A percentile compares a stretch with the other conserved stretches of the same genome.
These are phyloP conservation scores for Globisporangium cylindrosporum DNA, from an alignment of 352 stramenopile species.

Conservation along the genomic window DNA sequence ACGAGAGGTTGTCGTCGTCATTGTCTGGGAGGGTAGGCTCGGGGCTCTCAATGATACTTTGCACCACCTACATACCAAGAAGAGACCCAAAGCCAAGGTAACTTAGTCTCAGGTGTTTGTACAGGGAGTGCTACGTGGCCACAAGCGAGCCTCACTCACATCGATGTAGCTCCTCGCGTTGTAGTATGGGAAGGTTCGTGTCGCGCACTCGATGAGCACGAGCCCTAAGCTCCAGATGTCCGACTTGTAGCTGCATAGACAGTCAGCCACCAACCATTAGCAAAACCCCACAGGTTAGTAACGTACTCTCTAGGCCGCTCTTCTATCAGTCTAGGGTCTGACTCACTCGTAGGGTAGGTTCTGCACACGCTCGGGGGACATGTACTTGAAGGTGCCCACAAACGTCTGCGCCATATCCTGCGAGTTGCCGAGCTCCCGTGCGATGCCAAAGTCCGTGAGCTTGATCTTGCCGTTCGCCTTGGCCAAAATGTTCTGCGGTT, in stretches of 20 bases:
- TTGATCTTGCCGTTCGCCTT: conserved; percentile 78
- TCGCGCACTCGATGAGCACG: conserved; percentile 70
- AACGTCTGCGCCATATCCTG: conserved; percentile 85
- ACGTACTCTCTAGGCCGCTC: not conserved
- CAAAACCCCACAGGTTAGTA: not conserved
- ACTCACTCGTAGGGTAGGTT: conserved; percentile 74
- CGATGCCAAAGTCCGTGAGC: conserved; percentile 77
- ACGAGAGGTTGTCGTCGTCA: conserved; percentile 25
- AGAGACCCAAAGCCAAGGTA: not conserved
- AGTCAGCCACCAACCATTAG: not conserved
- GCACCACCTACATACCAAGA: conserved; percentile 41
- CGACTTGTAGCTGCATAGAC: conserved; percentile 60
- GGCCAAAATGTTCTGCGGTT: conserved; percentile 92
- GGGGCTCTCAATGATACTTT: conserved; percentile 67
- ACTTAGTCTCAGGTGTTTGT: not conserved
- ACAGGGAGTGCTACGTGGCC: not conserved
- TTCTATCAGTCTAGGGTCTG: too few relatives aligned
- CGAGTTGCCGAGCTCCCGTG: conserved; percentile 59
- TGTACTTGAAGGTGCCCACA: conserved; percentile 91
- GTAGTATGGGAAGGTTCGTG: conserved; percentile 50
- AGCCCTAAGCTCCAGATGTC: conserved; percentile 79
- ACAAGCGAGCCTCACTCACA: conserved; percentile 20
- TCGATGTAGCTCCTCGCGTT: conserved; percentile 66
- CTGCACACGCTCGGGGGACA: conserved; percentile 90
- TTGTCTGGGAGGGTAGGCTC: conserved; percentile 39